Base-by-base conservation (phyloP, 148 eudicot species). In the Chenopodium formosanum region DNA sequence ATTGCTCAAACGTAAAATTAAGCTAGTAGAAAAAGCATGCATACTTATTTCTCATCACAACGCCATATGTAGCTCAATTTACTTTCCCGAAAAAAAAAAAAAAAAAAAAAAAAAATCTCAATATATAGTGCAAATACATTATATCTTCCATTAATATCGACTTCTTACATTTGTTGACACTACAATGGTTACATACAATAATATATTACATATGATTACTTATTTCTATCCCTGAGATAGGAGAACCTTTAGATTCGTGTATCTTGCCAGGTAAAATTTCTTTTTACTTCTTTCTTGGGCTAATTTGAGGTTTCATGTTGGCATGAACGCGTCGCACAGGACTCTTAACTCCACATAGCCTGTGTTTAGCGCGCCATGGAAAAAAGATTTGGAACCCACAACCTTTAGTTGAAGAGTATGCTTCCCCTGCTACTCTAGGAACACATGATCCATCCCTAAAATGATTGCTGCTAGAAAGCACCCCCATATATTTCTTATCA, bases 371-470 rank as follows among this genome's bases (percentile, higher is more conserved):
- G 8, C 88, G 84, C 94, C 97, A 93, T 2, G 92, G 91, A 48
- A 93, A 89, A 75, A 90, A 86, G 12, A 75, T 72, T 53, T 88
- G 85, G 12, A 93, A 60, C 13, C 97, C 94, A 79, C 97, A 93
- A 3, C 92, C 91, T 75, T 85, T 89, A 0, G 84, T 63, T 7
- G 90, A 70, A 31, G 89, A 25, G 78, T 52, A 85, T 17, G 88
- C 78, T 79, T 71, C 79, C 46, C 81, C 48, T 13, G 77, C 82
- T 29, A 67, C 56, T 31, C 74, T 81, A 17, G 84, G 76, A 63
- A 73, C 50, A 76, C 68, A 75, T 79, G 86, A 75, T 31, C 75
- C 76, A 22, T 75, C 82, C 63, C 70, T 80, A 62, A 25, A 25
- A 25, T 20, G 34, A 12, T 2, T 73, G 34, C 6, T 63, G 1